Evolutionary conservation across 306 rosid genomes (phyloP), one percentile per base, ranked within the genome.

Genomic region (Inga leiocalycina): DNA sequence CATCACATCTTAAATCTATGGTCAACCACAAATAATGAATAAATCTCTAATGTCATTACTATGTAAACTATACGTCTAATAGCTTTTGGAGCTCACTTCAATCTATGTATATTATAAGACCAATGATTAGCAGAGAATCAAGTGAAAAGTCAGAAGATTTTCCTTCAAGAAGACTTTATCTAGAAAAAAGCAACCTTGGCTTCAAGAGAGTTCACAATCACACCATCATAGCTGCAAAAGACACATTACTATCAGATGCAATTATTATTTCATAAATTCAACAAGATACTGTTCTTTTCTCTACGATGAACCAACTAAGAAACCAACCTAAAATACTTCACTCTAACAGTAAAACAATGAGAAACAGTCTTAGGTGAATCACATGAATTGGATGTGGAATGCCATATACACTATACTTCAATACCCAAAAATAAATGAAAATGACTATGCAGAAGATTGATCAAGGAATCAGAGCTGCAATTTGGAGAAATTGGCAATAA

Each of bases 181-280:
- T 92, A 65, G 99, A 91, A 91, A 94, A 94, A 79, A 27, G 90
- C 87, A 76, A 81, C 88, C 87, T 88, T 91, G 74, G 89, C 97
- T 83, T 89, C 91, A 52, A 94, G 84, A 78, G 98, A 94, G 90
- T 88, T 91, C 87, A 92, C 79, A 71, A 97, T 84, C 83, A 97
- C 88, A 82, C 99, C 98, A 76, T 92, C 92, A 66, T 88, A 94
- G 92, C 98, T 97, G 97, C 87, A 84, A 87, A 77, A 78, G 65
- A 75, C 45, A 54, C 41, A 61, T 20, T 41, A 79, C 71, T 49
- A 80, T 87, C 67, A 85, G 88, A 80, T 70, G 49, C 54, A 71
- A 83, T 79, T 80, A 77, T 73, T 80, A 78, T 35, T 75, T 64
- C 71, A 52, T 39, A 51, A 83, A 68, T 80, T 77, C 45, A 75